These are phyloP conservation scores for Paramecium bursaria DNA, from an alignment of 73 alveolate genomes.

Conservation along the genomic window DNA sequence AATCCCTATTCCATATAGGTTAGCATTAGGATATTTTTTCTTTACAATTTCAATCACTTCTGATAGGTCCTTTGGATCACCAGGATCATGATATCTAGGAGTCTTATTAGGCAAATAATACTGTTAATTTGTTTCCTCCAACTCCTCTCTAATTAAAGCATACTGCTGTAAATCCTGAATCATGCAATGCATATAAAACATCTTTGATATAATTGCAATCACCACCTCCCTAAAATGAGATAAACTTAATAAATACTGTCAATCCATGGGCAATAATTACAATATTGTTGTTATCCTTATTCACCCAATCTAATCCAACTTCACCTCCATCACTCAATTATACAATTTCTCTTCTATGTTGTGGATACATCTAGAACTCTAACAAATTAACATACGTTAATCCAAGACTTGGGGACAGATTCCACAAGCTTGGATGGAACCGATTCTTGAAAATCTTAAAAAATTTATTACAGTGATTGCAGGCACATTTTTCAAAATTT, in stretches of 20 bases:
- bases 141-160: constrained; percentile 53
- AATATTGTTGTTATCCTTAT: background rate
- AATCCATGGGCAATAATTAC: constrained; percentile 41
- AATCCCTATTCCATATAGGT: constrained; percentile 62
- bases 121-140: constrained; percentile 11
- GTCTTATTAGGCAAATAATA: constrained; percentile 9
- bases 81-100: constrained; percentile 43
- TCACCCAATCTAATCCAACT: constrained; percentile 55
- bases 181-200: constrained; percentile 3
- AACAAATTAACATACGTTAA: constrained; percentile 21
- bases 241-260: background rate
- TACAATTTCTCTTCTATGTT: constrained; percentile 23
- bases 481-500: too few species aligned
- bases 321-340: constrained; percentile 43
- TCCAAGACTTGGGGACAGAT: background rate
- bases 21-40: constrained; percentile 65
- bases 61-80: constrained; percentile 56
- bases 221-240: constrained; percentile 20
- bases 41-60: constrained; percentile 53
- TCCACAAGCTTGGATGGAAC: constrained; percentile 56
- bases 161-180: constrained; percentile 54
- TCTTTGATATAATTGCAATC: constrained; percentile 63
- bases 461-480: too few species aligned
- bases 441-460: too few species aligned
- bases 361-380: constrained; percentile 37